Conservation (phyloP, 2,329 filamentous ascomycete species). For the Xylaria sp. region DNA sequence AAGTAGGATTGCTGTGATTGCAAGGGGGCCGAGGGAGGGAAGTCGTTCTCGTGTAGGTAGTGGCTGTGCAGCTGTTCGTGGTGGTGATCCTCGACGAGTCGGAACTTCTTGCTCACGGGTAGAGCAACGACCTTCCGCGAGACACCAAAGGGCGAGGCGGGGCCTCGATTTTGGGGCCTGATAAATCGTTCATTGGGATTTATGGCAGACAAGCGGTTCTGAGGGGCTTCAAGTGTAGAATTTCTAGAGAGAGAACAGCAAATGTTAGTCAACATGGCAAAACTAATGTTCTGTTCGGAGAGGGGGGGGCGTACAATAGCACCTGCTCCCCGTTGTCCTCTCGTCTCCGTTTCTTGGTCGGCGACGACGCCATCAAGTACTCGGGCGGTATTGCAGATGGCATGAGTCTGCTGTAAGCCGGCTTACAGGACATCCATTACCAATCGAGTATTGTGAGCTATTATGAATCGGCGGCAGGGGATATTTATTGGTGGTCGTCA, state of each 20-base stretch:
- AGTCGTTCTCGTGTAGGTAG: slow-evolving; percentile 23
- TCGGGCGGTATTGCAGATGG: slow-evolving; percentile 52
- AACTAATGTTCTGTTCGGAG: slow-evolving; percentile 20
- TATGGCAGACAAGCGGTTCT: slow-evolving; percentile 40
- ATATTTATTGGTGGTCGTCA: not conserved
- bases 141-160: slow-evolving; percentile 37
- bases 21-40: slow-evolving; percentile 10
- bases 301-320: slow-evolving; percentile 44
- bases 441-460: not conserved
- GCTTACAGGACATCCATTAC: slow-evolving; percentile 13
- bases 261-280: slow-evolving; percentile 39
- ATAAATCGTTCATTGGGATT: slow-evolving; percentile 46
- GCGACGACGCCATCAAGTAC: slow-evolving; percentile 45
- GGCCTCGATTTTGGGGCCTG: slow-evolving; percentile 33
- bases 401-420: slow-evolving; percentile 44
- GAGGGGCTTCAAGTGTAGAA: slow-evolving; percentile 39
- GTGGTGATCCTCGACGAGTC: slow-evolving; percentile 40
- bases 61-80: slow-evolving; percentile 25
- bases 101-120: slow-evolving; percentile 46
- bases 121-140: slow-evolving; percentile 46
- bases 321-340: slow-evolving; percentile 49
- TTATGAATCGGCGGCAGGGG: not conserved
- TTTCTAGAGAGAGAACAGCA: slow-evolving; percentile 22
- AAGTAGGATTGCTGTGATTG: slow-evolving; percentile 41
- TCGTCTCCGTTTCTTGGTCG: slow-evolving; percentile 53